Base-by-base conservation (phyloP, 495 filamentous ascomycete genomes). In the Aspergillus affinis region DNA sequence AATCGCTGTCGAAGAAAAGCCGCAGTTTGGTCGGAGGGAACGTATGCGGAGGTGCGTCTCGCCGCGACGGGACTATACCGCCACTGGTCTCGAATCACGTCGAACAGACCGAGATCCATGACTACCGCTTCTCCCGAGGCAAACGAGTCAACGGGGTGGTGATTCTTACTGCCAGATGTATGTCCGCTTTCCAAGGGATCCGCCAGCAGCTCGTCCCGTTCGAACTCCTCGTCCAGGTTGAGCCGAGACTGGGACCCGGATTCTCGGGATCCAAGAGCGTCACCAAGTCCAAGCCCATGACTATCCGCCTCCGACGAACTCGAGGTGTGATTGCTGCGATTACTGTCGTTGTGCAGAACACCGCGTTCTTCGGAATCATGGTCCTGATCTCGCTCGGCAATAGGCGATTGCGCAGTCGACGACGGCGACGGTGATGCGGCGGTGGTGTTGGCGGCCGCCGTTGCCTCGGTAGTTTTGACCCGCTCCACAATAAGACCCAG, bases 401-500 rank as follows among this genome's bases (percentile, higher is more conserved):
- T 17, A 41, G 36, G 36, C 36, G 36, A 41, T 15, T 13, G 36
- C 13, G 36, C 36, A 41, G 36, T 15, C 9, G 36, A 41, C 3
- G 36, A 41, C 8, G 36, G 12, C 36, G 36, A 41, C 36, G 36
- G 36, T 5, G 36, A 41, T 15, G 12, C 12, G 12, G 36, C 4
- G 9, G 27, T 46, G 21, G 59, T 32, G 20, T 44, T 18, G 26
- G 58, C 27, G 21, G 56, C 12, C 5, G 41, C 47, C 10, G 56
- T 60, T 7, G 61, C 59, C 23, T 63, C 75, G 7, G 63, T 70
- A n/a, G 67, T 75, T 61, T 79, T 83, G 54, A 89, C 85, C 51
- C 84, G 81, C 70, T 93, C 87, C 53, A 89, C 78, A 63, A 88
- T 84, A 23, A 92, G 83, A 3, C 85, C 84, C 57, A 96, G 69